Evolutionary conservation across 2,329 filamentous ascomycete genomes (phyloP).

Genomic region (Hypoxylon sp.): DNA sequence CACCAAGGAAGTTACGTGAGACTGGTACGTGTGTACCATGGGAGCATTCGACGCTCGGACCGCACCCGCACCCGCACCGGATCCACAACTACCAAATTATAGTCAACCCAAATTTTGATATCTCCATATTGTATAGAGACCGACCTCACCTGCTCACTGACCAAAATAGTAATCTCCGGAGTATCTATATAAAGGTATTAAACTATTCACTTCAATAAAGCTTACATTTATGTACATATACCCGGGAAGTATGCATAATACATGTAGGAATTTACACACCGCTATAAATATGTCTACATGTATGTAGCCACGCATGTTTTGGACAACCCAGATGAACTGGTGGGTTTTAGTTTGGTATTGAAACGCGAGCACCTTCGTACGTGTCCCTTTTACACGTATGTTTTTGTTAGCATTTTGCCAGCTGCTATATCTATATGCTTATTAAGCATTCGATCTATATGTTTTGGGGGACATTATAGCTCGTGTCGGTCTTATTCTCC

Average conservation of each 20-base stretch:
- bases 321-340: background rate
- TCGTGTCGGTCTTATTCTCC: background rate
- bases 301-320: background rate
- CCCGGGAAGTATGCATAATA: background rate
- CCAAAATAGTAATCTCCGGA: background rate
- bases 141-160: background rate
- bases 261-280: background rate
- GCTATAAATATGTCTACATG: background rate
- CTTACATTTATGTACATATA: background rate
- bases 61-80: background rate
- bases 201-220: background rate
- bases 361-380: background rate
- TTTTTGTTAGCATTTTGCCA: background rate
- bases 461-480: background rate
- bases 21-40: background rate
- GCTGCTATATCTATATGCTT: background rate
- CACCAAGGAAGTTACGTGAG: background rate
- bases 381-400: background rate
- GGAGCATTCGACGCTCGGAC: background rate
- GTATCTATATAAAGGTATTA: background rate
- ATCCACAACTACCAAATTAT: background rate
- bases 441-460: background rate
- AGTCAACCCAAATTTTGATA: background rate
- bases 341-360: background rate
- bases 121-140: no score